phyloP scores from a whole-genome alignment of 2,329 filamentous ascomycete genomes.

The Fusarium xylarioides region DNA sequence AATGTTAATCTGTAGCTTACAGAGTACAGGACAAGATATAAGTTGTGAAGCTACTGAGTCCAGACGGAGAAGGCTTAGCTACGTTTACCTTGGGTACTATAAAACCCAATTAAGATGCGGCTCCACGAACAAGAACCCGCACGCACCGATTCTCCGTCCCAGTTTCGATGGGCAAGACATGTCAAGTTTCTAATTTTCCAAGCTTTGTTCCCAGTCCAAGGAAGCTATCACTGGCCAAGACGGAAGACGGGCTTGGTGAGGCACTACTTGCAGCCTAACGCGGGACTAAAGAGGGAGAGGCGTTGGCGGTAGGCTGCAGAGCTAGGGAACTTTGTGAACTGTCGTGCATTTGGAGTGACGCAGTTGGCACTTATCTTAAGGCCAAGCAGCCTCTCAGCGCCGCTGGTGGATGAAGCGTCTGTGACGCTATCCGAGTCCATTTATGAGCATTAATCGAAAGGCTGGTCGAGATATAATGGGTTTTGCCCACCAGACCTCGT shows the following conservation, averaged over 20 bases:
- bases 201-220: slow-evolving; percentile 9
- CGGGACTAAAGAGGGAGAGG: slow-evolving; percentile 30
- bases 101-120: neutral
- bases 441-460: neutral
- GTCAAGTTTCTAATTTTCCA: slow-evolving; percentile 8
- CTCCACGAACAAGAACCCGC: slow-evolving; percentile 1
- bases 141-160: slow-evolving; percentile 16
- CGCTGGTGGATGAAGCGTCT: neutral
- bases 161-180: slow-evolving; percentile 20
- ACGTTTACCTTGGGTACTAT: neutral
- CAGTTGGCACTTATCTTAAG: slow-evolving; percentile 2
- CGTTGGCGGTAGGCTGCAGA: slow-evolving; percentile 16
- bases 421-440: neutral
- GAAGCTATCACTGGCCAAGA: slow-evolving; percentile 17
- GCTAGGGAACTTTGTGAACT: slow-evolving; percentile 19
- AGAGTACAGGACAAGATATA: neutral
- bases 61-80: neutral
- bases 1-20: neutral
- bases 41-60: neutral
- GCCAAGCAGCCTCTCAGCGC: neutral
- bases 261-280: slow-evolving; percentile 12
- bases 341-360: slow-evolving; percentile 20
- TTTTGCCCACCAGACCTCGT: neutral
- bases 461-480: neutral
- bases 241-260: slow-evolving; percentile 3